Conservation (phyloP, 495 filamentous ascomycete species). For the Penicillium verhagenii region DNA sequence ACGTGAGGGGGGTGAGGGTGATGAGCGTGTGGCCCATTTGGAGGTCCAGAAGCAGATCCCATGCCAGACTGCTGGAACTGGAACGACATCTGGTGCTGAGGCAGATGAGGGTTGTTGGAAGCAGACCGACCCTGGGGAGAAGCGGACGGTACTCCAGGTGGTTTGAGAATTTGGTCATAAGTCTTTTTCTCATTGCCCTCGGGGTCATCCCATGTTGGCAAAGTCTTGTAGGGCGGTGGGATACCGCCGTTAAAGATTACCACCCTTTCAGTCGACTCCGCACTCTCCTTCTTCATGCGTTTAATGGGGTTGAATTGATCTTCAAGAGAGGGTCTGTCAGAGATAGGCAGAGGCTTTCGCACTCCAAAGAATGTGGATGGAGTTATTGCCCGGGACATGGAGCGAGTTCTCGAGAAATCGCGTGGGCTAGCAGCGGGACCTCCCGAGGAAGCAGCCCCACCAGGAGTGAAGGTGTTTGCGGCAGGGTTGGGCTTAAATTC, state of each 20-base stretch:
- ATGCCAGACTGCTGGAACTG: conserved; percentile 55
- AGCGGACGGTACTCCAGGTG: conserved; percentile 50
- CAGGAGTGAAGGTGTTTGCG: conserved; percentile 76
- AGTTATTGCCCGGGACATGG: conserved; percentile 51
- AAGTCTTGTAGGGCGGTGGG: conserved; percentile 71
- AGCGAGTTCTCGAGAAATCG: conserved; percentile 49
- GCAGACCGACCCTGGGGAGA: conserved; percentile 65
- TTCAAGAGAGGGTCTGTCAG: conserved; percentile 60
- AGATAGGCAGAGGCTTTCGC: conserved; percentile 57
- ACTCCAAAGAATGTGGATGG: conserved; percentile 54
- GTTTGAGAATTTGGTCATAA: conserved; percentile 76
- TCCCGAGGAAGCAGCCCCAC: conserved; percentile 31
- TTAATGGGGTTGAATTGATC: conserved; percentile 73
- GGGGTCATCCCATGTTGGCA: conserved; percentile 71
- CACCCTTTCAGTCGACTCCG: conserved; percentile 46
- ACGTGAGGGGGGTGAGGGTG: conserved; percentile 66
- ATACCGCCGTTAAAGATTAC: conserved; percentile 69
- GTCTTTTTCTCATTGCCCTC: conserved; percentile 64
- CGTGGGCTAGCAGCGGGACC: conserved; percentile 56
- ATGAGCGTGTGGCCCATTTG: conserved; percentile 65
- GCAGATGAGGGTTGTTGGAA: conserved; percentile 57
- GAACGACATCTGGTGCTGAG: conserved; percentile 75
- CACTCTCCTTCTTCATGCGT: conserved; percentile 61
- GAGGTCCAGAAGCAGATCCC: conserved; percentile 50
- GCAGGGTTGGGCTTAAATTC: conserved; percentile 84